Conservation (phyloP, 345 rosid species). For the Bretschneidera sinensis region DNA sequence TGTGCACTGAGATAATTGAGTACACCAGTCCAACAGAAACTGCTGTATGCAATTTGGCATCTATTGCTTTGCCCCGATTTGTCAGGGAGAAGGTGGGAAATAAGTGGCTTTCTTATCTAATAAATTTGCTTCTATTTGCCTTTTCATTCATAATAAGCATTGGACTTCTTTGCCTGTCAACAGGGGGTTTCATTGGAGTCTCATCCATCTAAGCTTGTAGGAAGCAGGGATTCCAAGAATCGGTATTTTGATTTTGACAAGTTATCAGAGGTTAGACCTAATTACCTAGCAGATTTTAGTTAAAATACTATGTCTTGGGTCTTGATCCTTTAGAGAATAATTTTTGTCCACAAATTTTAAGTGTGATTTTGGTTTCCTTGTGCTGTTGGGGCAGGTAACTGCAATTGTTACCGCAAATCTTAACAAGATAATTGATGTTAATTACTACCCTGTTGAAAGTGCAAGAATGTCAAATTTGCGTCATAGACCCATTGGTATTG, state of each 20-base stretch:
- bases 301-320: neutral
- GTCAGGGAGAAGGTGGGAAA: constrained; percentile 74
- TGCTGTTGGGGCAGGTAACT: constrained; percentile 43
- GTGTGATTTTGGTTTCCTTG: neutral
- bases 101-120: neutral
- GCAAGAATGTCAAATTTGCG: constrained; percentile 73
- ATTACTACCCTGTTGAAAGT: constrained; percentile 86
- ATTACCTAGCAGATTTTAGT: neutral
- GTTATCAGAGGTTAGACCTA: constrained; percentile 67
- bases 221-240: constrained; percentile 69
- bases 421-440: constrained; percentile 89
- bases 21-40: constrained; percentile 92
- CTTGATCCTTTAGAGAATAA: neutral
- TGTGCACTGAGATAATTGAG: constrained; percentile 87
- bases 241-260: constrained; percentile 88
- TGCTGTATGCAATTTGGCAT: constrained; percentile 93
- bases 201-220: constrained; percentile 77
- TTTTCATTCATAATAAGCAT: neutral
- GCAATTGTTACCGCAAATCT: constrained; percentile 59
- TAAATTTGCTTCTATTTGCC: constrained; percentile 2
- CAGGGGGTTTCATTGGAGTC: constrained; percentile 68
- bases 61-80: constrained; percentile 84
- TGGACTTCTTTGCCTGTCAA: constrained; percentile 5
- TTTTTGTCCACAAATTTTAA: too few species aligned
- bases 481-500: constrained; percentile 94